Base-by-base conservation (phyloP, 495 filamentous ascomycete genomes). In the Lasiosphaeris hirsuta region DNA sequence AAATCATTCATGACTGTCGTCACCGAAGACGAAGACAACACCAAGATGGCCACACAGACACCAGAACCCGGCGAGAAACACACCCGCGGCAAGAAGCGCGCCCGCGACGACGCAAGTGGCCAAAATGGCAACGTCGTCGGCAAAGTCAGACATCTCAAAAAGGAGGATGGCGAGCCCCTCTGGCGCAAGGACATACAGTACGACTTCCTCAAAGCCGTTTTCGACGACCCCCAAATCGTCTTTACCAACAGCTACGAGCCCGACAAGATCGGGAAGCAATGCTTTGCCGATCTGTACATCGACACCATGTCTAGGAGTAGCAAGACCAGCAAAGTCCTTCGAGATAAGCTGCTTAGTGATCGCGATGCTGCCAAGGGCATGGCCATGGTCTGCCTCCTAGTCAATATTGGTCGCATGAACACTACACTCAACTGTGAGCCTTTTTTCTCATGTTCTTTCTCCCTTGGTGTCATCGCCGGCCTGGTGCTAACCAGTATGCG, bases 141-240 rank as follows among this genome's bases (percentile, higher is more conserved):
- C 68, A 97, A 97, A 75, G 95, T 98, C 37, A 78, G 89, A 54
- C 93, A 97, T 69, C 77, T 98, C 42, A 98, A 98, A 77, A 97
- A 97, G 69, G 92, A 96, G 50, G 94, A 98, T 71, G 94, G 94
- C 58, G 89, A 96, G 43, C 95, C 94, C 10, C 80, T 98, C 7
- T 98, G 94, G 94, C 83, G 94, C 68, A 92, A 90, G 71, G 94
- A 98, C 72, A 98, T 98, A 43, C 94, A 98, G 69, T 93, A 91
- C 70, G 90, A 97, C 65, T 98, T 98, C 62, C 82, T 98, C 56
- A 86, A 85, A 64, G 82, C 86, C 52, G 89, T 97, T 63, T 98
- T 98, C 72, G 88, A 96, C 66, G 85, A 97, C 69, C 80, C 88
- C 54, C 83, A 81, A 10, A 76, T 76, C n/a, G 90, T 89, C 61